phyloP scores from a whole-genome alignment of 2,329 filamentous ascomycete species.

The Sarocladiaceae sp. region DNA sequence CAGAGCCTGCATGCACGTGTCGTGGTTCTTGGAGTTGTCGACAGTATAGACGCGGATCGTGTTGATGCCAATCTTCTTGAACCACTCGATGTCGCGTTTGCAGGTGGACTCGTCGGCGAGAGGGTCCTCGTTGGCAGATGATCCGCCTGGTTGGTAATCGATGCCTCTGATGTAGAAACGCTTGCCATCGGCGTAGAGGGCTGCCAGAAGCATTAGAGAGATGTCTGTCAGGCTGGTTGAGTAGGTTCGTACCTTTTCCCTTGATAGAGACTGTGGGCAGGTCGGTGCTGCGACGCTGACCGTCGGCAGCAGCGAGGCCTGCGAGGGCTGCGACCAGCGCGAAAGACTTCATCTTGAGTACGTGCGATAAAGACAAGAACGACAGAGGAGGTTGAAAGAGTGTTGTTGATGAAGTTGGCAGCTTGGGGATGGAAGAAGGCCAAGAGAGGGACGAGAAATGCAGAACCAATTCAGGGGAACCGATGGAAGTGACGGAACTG shows the following conservation, averaged over 20 bases:
- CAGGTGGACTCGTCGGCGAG: constrained; percentile 65
- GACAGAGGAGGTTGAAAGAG: too few relatives aligned
- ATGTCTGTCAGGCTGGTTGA: constrained; percentile 41
- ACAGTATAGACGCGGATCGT: constrained; percentile 87
- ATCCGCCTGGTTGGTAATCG: constrained; percentile 56
- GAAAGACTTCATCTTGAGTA: constrained; percentile 41
- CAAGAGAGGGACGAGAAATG: too few relatives aligned
- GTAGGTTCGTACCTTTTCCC: constrained; percentile 46
- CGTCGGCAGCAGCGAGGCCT: constrained; percentile 32
- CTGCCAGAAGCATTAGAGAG: too few relatives aligned
- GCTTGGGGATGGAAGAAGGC: too few relatives aligned
- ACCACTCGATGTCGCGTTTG: constrained; percentile 71
- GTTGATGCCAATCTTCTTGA: constrained; percentile 82
- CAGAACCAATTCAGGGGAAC: too few relatives aligned
- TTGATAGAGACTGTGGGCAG: constrained; percentile 45
- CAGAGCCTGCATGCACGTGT: constrained; percentile 75
- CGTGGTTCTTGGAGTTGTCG: constrained; percentile 76
- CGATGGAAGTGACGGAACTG: too few relatives aligned
- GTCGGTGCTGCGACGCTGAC: constrained; percentile 35
- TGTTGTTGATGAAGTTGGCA: too few relatives aligned
- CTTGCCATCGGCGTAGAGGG: constrained; percentile 40
- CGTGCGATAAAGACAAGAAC: constrained; percentile 14
- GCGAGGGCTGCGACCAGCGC: constrained; percentile 41
- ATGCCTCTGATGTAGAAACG: constrained; percentile 55
- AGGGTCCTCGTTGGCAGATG: constrained; percentile 56